Evolutionary conservation across 306 rosid genomes (phyloP).

Genomic region (Vicia sativa): DNA sequence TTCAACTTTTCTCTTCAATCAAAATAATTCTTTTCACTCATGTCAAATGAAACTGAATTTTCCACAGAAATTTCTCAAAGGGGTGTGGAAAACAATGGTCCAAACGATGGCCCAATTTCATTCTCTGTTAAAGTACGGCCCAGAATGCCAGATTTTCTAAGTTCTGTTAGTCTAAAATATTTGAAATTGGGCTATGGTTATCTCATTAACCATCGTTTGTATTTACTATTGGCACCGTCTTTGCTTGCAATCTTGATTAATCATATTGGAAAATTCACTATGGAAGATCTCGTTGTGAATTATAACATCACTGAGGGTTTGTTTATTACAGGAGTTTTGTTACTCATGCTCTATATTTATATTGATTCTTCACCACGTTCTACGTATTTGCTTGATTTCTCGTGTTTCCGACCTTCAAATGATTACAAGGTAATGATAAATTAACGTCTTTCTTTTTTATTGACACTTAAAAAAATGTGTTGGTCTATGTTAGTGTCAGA

Average conservation of each 20-base stretch:
- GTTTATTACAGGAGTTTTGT: slow-evolving; percentile 31
- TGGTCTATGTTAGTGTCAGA: too few species aligned
- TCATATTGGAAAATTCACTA: slow-evolving; percentile 35
- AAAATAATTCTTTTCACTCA: not conserved
- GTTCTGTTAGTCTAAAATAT: slow-evolving; percentile 54
- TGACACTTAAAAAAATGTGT: too few species aligned
- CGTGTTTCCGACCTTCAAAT: slow-evolving; percentile 68
- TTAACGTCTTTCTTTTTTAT: too few species aligned
- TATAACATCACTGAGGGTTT: slow-evolving; percentile 40
- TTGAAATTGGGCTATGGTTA: slow-evolving; percentile 55
- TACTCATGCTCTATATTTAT: slow-evolving; percentile 36
- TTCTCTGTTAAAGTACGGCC: slow-evolving; percentile 49
- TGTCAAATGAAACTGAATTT: slow-evolving; percentile 51
- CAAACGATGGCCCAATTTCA: slow-evolving; percentile 40
- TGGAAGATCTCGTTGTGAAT: slow-evolving; percentile 26
- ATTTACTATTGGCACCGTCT: slow-evolving; percentile 40
- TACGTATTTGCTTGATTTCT: slow-evolving; percentile 64
- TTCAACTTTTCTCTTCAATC: not conserved
- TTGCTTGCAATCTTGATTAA: slow-evolving; percentile 37
- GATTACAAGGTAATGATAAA: slow-evolving; percentile 55
- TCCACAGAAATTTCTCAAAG: slow-evolving; percentile 48
- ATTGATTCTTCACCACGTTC: slow-evolving; percentile 45
- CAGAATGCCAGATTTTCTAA: slow-evolving; percentile 51
- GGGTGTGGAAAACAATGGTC: slow-evolving; percentile 35
- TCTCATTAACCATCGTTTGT: slow-evolving; percentile 43